Base-by-base conservation (phyloP, 2,329 filamentous ascomycete genomes). In the Botrytis fragariae region DNA sequence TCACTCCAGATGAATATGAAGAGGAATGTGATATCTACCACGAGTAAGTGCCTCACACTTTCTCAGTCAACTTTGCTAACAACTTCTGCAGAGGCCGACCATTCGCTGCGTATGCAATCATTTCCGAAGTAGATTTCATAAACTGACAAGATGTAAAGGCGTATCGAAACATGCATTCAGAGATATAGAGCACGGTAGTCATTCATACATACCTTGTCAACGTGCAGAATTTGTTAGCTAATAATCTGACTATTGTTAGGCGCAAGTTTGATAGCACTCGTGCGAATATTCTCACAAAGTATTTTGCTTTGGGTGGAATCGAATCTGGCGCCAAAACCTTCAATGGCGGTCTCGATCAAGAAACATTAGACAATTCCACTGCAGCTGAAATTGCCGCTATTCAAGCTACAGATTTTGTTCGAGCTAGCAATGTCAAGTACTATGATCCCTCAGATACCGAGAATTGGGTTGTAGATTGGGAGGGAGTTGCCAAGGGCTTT, bases 161-260 rank as follows among this genome's bases (percentile, higher is more conserved):
- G 96, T 64, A 93, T 98, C 59, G 91, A 98, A 79, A 88, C 91
- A 39, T 96, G 93, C 64, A 92, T 98, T 72, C 90, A 94, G 77
- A 91, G 94, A 22, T 99, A 91, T 83, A 90, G 92, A 75, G 86
- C 88, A 57, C 65, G 48, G 65, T 68, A 68, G 48, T n/a, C 44
- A 51, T 44, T 57, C 25, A 42, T 32, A 68, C 2, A 44, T 4
- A 44, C 29, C 35, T 57, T 44, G 5, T 68, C 2, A 25, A 42
- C 5, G 42, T 22, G n/a, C 12, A 22, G 25, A 22, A 20, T 37
- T 9, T 4, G 3, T 42, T 57, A n/a, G 65, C 65, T 68, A 16
- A 68, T 42, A 32, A 16, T 42, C 20, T 68, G 5, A 14, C 18
- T 6, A 32, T 14, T 3, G 3, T 22, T 51, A 92, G 91, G 64